These are phyloP conservation scores for Crepidotus variabilis DNA, from an alignment of 768 basidiomycete species.

Conservation along the genomic window DNA sequence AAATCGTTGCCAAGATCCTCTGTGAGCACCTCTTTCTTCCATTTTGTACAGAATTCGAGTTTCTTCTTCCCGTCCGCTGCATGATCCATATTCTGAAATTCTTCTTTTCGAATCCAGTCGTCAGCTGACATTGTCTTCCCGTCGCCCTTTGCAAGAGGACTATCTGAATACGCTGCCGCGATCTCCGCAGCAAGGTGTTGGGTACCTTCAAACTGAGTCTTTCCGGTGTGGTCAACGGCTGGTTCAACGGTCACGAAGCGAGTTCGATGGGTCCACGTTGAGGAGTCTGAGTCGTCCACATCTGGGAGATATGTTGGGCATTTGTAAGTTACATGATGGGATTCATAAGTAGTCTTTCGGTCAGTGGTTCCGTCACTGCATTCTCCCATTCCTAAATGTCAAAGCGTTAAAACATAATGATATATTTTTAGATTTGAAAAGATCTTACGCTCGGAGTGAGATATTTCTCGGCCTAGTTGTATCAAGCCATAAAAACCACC, in stretches of 20 bases:
- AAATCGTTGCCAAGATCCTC: conserved; percentile 8
- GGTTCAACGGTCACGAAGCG: conserved; percentile 15
- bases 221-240: conserved; percentile 21
- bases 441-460: conserved; percentile 2
- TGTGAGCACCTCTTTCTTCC: conserved; percentile 6
- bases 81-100: conserved; percentile 22
- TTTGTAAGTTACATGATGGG: conserved; percentile 14
- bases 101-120: conserved; percentile 16
- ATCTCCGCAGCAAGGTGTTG: conserved; percentile 9
- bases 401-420: neutral
- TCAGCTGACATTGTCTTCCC: conserved; percentile 7
- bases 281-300: conserved; percentile 13
- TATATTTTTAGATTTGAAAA: neutral
- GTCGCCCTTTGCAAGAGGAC: conserved; percentile 12
- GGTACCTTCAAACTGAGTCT: conserved; percentile 20
- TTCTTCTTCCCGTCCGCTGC: conserved; percentile 26
- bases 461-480: conserved; percentile 9
- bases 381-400: conserved; percentile 14
- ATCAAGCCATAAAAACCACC: conserved; percentile 12
- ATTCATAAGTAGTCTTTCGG: conserved; percentile 17
- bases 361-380: conserved; percentile 23
- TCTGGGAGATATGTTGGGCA: conserved; percentile 12
- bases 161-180: conserved; percentile 14
- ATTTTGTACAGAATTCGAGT: conserved; percentile 10
- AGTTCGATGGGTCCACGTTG: conserved; percentile 13